Evolutionary conservation across 2,329 filamentous ascomycete genomes (phyloP), one percentile per base, ranked within the genome.

Genomic region (Cercospora brassicicola): DNA sequence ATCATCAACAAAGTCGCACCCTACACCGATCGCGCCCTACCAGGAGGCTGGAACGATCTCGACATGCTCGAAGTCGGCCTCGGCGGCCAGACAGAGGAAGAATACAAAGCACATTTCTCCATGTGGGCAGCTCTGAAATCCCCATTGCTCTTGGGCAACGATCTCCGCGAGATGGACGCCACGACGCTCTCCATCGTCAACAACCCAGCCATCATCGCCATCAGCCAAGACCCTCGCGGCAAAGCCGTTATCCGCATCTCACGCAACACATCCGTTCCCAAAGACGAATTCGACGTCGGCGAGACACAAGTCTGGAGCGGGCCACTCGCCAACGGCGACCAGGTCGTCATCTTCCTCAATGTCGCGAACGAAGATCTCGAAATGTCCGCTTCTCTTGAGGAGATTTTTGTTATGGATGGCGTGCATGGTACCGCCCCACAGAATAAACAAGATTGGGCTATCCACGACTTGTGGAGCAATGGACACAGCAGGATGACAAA

Each of bases 21-120:
- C 2, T 80, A 82, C 62, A 75, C 76, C 8, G 77, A 79, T 18
- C 81, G 82, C 57, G 78, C 77, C 1, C 18, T 60, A 4, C 57
- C 57, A 39, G 57, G 57, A 9, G 57, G 57, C 30, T 60, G 57
- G 57, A 84, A 84, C 71, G 83, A 85, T 69, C 74, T 84, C 69
- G 82, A 84, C 65, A 82, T 82, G 80, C 76, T 84, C 7, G 83
- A 84, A 69, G 79, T 85, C 7, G 83, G 83, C 48, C 84, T 84
- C 53, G 75, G 73, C 66, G 65, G 71, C 39, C 68, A 81, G 69
- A 73, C 73, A 23, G 82, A 84, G 68, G 78, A 79, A 11, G 81
- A 83, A 71, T 81, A 82, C 67, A 77, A 79, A 39, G 73, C 79
- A 3, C 83, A 85, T 70, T 81, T 84, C 74, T 79, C 78, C 67